Percentiles rank a stretch among this genome's conserved stretches.
phyloP scores from a whole-genome alignment of 306 rosid genomes.

The Castanopsis chinensis region DNA sequence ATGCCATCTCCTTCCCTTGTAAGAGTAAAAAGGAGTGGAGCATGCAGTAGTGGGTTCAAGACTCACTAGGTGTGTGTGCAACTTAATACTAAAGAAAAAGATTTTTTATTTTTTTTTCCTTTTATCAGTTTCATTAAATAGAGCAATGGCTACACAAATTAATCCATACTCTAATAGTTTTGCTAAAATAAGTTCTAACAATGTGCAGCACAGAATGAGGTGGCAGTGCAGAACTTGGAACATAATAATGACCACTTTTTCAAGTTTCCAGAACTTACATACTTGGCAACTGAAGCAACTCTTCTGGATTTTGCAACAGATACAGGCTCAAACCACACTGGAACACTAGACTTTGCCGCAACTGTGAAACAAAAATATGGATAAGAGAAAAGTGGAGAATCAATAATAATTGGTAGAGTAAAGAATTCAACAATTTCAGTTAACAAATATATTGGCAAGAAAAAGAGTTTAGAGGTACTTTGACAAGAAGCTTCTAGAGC shows the following conservation, averaged over 20 bases:
- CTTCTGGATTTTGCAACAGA: constrained; percentile 83
- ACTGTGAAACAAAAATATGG: constrained; percentile 38
- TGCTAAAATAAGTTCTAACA: background rate
- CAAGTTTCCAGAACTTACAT: constrained; percentile 60
- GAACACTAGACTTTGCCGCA: constrained; percentile 58
- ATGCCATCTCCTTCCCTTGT: too few relatives aligned
- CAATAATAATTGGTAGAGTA: background rate
- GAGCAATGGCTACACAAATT: background rate
- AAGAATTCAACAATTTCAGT: background rate
- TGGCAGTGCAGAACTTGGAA: constrained; percentile 1
- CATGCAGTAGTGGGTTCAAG: too few relatives aligned
- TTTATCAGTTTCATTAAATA: too few relatives aligned
- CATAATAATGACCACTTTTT: constrained; percentile 2
- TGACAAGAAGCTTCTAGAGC: constrained; percentile 70
- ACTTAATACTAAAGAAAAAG: too few relatives aligned
- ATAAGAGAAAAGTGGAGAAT: background rate
- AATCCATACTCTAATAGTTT: background rate
- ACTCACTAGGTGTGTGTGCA: too few relatives aligned
- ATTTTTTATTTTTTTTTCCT: too few relatives aligned
- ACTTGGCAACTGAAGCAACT: constrained; percentile 61
- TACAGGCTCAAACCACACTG: constrained; percentile 97
- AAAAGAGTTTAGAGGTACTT: constrained; percentile 41
- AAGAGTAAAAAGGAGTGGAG: too few relatives aligned
- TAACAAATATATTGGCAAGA: background rate
- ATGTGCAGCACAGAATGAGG: background rate